Evolutionary conservation across 1,284 basidiomycete species (phyloP), one percentile per base, ranked within the genome.

Genomic region (Sanghuangporus sanghuang): DNA sequence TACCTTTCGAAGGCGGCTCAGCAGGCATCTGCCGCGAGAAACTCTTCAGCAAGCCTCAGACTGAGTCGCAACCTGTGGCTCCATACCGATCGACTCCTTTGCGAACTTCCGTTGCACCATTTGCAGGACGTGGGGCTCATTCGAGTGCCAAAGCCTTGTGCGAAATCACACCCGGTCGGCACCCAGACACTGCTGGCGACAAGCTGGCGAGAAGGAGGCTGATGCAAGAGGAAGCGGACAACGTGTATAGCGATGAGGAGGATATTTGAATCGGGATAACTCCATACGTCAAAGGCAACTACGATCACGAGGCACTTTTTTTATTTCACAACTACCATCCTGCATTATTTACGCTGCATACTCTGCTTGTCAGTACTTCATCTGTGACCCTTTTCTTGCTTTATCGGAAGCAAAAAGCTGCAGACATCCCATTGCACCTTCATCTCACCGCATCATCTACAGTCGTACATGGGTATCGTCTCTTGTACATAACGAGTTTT

Each of bases 1-100:
- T 69, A 11, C 69, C 74, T 21, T 63, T 69, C 1, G 52, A 58
- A 46, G 56, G 36, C 32, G 54, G 38, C n/a, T 36, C 61, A 53
- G 35, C 35, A 21, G 16, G 11, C n/a, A 16, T 36, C 16, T 55
- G 32, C 18, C 12, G 18, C 23, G 50, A 61, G 16, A 48, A 7
- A 16, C 18, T n/a, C 42, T 12, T 23, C 16, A 52, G 27, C 6
- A 64, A 40, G 53, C 21, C 23, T 14, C 53, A 61, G 27, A 32
- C 53, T 4, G 36, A 50, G 2, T 59, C 60, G 5, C 48, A 27
- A 27, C 49, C 60, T 11, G 27, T 50, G 53, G 62, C 61, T 21
- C 61, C 64, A 16, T 48, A 18, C 36, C 53, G 48, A 23, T 27
- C 48, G 21, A 42, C 52, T 6, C 36, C 48, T 18, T 27, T 44